phyloP scores from a whole-genome alignment of 768 basidiomycete genomes.

The Naganishia randhawae region DNA sequence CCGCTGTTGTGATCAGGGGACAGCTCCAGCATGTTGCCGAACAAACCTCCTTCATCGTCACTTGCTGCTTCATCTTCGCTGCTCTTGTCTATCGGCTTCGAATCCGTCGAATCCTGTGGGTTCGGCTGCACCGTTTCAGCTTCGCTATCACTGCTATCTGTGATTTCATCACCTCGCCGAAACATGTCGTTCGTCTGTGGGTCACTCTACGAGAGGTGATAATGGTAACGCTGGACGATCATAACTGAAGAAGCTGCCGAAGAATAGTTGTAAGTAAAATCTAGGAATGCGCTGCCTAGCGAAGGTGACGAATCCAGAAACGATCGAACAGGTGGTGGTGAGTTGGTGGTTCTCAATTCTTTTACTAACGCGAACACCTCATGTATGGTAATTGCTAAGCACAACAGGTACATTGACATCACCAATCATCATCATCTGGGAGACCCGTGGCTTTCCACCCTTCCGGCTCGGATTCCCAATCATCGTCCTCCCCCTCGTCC shows the following conservation, averaged over 20 bases:
- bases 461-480: conserved; percentile 31
- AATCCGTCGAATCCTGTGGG: neutral
- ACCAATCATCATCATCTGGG: conserved; percentile 31
- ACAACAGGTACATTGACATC: too few relatives aligned
- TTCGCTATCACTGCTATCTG: conserved; percentile 21
- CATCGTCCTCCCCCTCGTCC: conserved; percentile 26
- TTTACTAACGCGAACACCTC: too few relatives aligned
- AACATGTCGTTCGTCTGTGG: conserved; percentile 21
- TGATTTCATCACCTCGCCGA: conserved; percentile 21
- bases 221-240: too few relatives aligned
- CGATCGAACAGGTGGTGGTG: too few relatives aligned
- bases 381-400: too few relatives aligned
- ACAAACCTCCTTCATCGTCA: conserved; percentile 55
- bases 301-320: too few relatives aligned
- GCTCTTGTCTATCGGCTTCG: neutral
- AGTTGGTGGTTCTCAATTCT: too few relatives aligned
- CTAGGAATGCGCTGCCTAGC: too few relatives aligned
- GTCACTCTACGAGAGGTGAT: too few relatives aligned
- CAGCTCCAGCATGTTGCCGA: conserved; percentile 71
- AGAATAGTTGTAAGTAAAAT: too few relatives aligned
- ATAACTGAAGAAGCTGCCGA: too few relatives aligned
- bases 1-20: conserved; percentile 25
- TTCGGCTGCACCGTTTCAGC: neutral
- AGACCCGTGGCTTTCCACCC: conserved; percentile 29
- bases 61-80: conserved; percentile 23